A percentile compares a stretch with the other conserved stretches of the same genome.
Evolutionary conservation across 345 rosid species (phyloP).

Genomic region (Diplotaxis tenuifolia): DNA sequence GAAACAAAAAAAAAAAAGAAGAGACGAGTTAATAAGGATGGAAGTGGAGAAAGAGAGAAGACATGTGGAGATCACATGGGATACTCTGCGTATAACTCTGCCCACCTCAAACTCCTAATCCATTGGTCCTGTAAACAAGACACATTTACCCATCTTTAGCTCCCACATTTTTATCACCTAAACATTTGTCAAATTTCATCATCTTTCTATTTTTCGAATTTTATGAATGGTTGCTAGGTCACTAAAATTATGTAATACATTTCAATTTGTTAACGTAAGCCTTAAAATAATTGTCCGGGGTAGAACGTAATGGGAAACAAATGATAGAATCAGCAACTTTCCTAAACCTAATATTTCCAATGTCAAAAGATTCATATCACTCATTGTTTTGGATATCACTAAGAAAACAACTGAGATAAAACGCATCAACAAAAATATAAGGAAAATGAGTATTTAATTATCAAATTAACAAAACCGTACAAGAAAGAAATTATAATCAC

Average conservation of each 20-base stretch:
- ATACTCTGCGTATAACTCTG: conserved; percentile 32
- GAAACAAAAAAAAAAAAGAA: background rate
- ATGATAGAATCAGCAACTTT: background rate
- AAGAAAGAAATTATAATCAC: no score
- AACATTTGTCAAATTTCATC: background rate
- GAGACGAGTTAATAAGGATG: conserved; percentile 8
- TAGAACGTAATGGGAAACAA: background rate
- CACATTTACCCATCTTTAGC: conserved; percentile 24
- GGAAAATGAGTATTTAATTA: background rate
- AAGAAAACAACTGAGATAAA: background rate
- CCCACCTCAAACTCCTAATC: conserved; percentile 36
- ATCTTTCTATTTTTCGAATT: background rate
- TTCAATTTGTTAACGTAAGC: background rate
- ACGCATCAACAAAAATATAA: background rate
- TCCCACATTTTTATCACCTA: conserved; percentile 16
- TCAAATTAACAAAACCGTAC: background rate
- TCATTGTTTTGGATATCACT: background rate
- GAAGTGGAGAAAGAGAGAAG: conserved; percentile 18
- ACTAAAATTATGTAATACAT: background rate
- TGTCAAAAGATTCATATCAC: background rate
- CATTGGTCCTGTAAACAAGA: conserved; percentile 13
- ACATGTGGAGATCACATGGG: conserved; percentile 43
- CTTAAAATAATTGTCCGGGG: background rate
- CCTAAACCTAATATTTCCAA: background rate
- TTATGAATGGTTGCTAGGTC: background rate